Conservation (phyloP, 257 asterid genomes). For the Solanum sejunctum region DNA sequence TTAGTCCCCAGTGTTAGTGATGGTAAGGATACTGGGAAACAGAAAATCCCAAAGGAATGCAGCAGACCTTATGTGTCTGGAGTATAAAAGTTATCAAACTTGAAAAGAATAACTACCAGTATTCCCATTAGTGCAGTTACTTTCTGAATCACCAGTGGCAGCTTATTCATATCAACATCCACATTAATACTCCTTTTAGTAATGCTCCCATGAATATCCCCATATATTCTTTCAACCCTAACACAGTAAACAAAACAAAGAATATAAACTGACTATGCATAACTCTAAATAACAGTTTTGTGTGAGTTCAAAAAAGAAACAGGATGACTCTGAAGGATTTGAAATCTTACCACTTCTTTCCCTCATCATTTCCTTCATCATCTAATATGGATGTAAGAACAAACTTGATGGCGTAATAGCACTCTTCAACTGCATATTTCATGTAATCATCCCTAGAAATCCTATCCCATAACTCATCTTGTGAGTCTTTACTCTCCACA, state of each 20-base stretch:
- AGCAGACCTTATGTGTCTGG: background rate
- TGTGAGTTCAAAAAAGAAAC: background rate
- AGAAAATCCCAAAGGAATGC: background rate
- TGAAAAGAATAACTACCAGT: constrained; percentile 35
- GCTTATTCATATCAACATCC: constrained; percentile 56
- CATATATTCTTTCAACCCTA: constrained; percentile 86
- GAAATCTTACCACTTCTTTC: constrained; percentile 63
- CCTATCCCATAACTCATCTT: constrained; percentile 88
- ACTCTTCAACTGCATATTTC: constrained; percentile 93
- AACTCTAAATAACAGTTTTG: background rate
- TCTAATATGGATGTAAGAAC: constrained; percentile 66
- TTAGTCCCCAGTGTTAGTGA: background rate
- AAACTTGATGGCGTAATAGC: constrained; percentile 49
- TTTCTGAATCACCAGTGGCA: constrained; percentile 77
- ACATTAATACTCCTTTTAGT: constrained; percentile 29
- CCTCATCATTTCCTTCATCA: constrained; percentile 75
- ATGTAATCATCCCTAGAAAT: constrained; percentile 90
- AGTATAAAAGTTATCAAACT: background rate
- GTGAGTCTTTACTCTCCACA: constrained; percentile 64
- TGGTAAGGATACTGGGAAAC: background rate
- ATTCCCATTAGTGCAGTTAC: constrained; percentile 85
- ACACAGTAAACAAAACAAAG: background rate
- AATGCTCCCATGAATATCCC: constrained; percentile 47
- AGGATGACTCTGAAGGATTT: background rate
- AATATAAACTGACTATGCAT: background rate